Evolutionary conservation across 176 grass and related monocot genomes (phyloP), one percentile per base, ranked within the genome.

Genomic region (Pontederia crassipes): DNA sequence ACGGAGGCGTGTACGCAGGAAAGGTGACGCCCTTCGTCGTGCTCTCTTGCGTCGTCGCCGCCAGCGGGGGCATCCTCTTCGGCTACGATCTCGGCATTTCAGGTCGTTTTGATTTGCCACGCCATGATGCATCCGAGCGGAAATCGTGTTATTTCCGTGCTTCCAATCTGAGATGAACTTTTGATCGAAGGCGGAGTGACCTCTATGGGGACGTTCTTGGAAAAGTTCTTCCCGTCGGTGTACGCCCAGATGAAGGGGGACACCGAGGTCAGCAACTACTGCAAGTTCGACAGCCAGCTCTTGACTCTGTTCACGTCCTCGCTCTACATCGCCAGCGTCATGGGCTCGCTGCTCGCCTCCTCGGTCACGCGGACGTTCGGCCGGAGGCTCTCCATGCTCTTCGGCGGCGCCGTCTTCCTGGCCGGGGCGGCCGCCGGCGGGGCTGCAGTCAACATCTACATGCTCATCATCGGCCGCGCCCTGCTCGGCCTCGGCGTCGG

Each of bases 11-110:
- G 6, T 64, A 64, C 46, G 48, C 17, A 8, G 61, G 61, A 46
- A 48, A 46, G 45, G 26, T 49, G 32, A 64, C 61, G 3, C 45
- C 61, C 45, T 64, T 64, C 46, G 45, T 64, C 46, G 16, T 48
- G 16, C 61, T 64, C 46, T 48, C 61, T 1, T 64, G 61, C 46
- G 17, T 45, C 17, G 61, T 64, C 3, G 61, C 61, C n/a, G 45
- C 45, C 10, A 8, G 17, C 3, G 61, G 61, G 10, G 61, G 61
- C 9, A 4, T 64, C 17, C 45, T 64, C 46, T 64, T 26, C 45
- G 61, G 61, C 61, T 49, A 64, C 14, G 61, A 64, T 17, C 10
- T 64, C 24, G 61, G 45, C 46, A 49, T 64, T 45, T 64, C 61
- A 11, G 61, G 61, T 64, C 20, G 20, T 1, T 24, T 24, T 24